Evolutionary conservation across 257 asterid genomes (phyloP).

Genomic region (Lantana camara): DNA sequence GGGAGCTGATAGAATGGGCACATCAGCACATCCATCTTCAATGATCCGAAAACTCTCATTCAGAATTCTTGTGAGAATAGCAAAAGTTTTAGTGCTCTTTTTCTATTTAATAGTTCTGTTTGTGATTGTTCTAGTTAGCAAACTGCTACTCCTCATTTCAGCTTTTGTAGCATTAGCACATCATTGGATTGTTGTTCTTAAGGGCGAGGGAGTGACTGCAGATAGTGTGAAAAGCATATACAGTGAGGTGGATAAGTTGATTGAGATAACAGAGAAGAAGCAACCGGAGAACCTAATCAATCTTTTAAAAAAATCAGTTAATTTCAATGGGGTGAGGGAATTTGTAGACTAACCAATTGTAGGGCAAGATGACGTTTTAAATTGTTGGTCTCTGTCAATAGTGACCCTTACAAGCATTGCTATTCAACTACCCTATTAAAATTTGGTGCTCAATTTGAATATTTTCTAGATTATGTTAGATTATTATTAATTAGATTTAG

Average conservation of each 20-base stretch:
- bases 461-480: no score
- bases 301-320: neutral
- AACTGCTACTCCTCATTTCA: conserved; percentile 25
- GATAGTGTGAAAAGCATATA: conserved; percentile 19
- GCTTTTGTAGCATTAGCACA: conserved; percentile 1
- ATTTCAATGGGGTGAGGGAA: conserved; percentile 13
- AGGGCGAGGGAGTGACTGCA: conserved; percentile 39
- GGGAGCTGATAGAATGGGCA: conserved; percentile 8
- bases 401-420: conserved; percentile 41
- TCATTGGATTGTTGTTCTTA: conserved; percentile 40
- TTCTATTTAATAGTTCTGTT: conserved; percentile 33
- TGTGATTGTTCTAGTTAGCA: conserved; percentile 33
- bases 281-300: conserved; percentile 16
- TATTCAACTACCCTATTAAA: conserved; percentile 33
- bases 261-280: conserved; percentile 19
- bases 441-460: no score
- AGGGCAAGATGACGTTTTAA: neutral
- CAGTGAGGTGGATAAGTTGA: conserved; percentile 18
- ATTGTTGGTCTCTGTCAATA: conserved; percentile 26
- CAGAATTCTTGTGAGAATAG: conserved; percentile 21
- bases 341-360: neutral
- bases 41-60: conserved; percentile 22
- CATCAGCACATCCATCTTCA: no score
- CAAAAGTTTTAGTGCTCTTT: conserved; percentile 25
- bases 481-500: no score